phyloP scores from a whole-genome alignment of 2,329 filamentous ascomycete genomes.

The Neonectria ditissima region DNA sequence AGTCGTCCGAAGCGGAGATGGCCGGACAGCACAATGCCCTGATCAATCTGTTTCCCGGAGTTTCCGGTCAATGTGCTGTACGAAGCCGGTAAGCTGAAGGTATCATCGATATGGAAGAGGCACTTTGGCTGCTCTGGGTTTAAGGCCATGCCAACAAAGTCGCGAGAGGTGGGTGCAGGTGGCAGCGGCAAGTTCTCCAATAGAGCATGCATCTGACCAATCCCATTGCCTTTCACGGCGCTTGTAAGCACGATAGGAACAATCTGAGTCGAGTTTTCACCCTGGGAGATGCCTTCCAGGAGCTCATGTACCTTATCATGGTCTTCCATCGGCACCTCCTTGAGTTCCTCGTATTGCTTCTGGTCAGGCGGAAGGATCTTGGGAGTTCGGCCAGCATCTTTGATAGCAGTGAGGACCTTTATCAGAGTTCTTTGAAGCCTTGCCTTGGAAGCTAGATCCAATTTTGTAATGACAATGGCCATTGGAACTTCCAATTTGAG shows the following conservation, averaged over 20 bases:
- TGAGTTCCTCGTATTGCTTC: conserved; percentile 62
- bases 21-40: conserved; percentile 84
- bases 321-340: conserved; percentile 67
- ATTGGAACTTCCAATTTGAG: conserved; percentile 83
- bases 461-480: conserved; percentile 87
- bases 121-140: conserved; percentile 71
- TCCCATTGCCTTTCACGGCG: conserved; percentile 84
- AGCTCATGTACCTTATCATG: conserved; percentile 68
- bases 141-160: conserved; percentile 65
- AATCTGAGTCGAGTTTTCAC: conserved; percentile 58
- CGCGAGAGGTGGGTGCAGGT: conserved; percentile 62
- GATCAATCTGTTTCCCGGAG: conserved; percentile 47
- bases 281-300: conserved; percentile 61
- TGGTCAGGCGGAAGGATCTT: conserved; percentile 74
- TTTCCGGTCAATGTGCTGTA: conserved; percentile 52
- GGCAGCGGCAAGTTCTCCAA: conserved; percentile 81
- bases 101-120: conserved; percentile 91
- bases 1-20: conserved; percentile 84
- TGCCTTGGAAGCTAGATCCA: conserved; percentile 83
- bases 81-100: conserved; percentile 79
- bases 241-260: conserved; percentile 92
- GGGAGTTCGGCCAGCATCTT: conserved; percentile 78
- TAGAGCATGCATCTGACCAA: conserved; percentile 84
- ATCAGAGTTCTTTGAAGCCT: conserved; percentile 77
- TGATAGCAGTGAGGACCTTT: conserved; percentile 81